phyloP scores from a whole-genome alignment of 176 grass and related monocot genomes.

The Neostapfia colusana region DNA sequence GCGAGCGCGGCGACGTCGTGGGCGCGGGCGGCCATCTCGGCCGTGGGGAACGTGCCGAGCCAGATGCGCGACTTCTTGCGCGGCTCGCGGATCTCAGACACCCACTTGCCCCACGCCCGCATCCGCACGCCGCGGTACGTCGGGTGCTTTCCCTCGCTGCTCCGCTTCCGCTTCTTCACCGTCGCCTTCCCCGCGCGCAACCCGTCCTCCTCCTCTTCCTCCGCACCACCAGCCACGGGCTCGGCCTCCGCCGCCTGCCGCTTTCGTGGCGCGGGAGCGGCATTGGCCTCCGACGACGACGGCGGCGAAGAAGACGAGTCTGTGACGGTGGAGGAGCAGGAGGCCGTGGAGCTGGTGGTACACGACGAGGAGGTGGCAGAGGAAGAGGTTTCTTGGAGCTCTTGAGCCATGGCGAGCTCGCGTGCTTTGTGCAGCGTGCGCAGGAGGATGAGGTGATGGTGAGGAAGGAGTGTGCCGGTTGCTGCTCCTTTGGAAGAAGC shows the following conservation, averaged over 20 bases:
- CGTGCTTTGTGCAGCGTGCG: conserved; percentile 6
- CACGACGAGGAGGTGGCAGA: conserved; percentile 34
- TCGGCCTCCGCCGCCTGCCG: neutral
- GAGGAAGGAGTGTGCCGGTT: neutral
- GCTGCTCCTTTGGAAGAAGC: conserved; percentile 14
- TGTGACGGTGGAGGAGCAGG: conserved; percentile 55
- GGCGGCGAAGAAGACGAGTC: conserved; percentile 43
- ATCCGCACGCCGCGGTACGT: conserved; percentile 87
- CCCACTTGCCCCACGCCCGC: conserved; percentile 99
- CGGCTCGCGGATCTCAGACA: conserved; percentile 98
- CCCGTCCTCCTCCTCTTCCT: neutral
- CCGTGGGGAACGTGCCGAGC: conserved; percentile 84
- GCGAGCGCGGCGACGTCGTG: conserved; percentile 88
- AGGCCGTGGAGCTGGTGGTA: conserved; percentile 48
- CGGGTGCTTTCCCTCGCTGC: conserved; percentile 84
- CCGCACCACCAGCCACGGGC: neutral
- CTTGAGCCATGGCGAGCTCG: conserved; percentile 32
- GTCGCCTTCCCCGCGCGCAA: neutral
- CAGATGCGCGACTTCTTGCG: conserved; percentile 96
- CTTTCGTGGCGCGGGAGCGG: conserved; percentile 12
- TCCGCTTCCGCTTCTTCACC: conserved; percentile 45
- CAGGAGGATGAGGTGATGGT: conserved; percentile 11
- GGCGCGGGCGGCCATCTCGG: conserved; percentile 95
- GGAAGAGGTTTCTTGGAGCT: conserved; percentile 53
- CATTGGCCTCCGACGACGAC: conserved; percentile 35